Evolutionary conservation across 805 yeast species (phyloP), one percentile per base, ranked within the genome.

Genomic region (Candida chilensis): DNA sequence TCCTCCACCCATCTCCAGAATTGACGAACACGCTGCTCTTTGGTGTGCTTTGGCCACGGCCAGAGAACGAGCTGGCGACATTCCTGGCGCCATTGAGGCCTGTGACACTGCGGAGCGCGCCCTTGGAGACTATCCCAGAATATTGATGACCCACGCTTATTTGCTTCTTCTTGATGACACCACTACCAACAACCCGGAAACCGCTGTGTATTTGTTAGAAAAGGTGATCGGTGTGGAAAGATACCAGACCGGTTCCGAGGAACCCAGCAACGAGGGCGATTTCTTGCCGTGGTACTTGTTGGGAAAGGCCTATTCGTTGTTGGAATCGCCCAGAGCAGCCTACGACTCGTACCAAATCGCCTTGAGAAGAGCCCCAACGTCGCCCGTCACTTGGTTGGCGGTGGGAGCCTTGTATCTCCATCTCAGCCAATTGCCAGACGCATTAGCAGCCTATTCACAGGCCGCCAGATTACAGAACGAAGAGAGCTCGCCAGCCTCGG

Each of bases 361-460:
- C 2, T 50, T 74, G 32, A 55, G 69, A 37, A 62, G 71, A 27
- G 73, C 75, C 1, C 65, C 74, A 13, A 50, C 54, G 11, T 63
- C 67, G 10, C 74, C 82, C n/a, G 54, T 74, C 29, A 69, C 79
- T 3, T 78, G 85, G 87, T 51, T 78, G 20, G 74, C 78, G 0
- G 74, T 77, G 17, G 87, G 83, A 3, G 63, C 71, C 9, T 54
- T 78, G 29, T 77, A 77, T 41, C 48, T 78, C 33, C 65, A 65
- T 37, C 53, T 75, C 38, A 71, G 70, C 27, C 85, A 78, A 47
- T 47, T 78, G 16, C 69, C 75, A 3, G 85, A 78, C 42, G 77
- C 85, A 0, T 53, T 78, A 30, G 74, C 78, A 5, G 83, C 84
- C 2, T 78, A 73, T 43, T 69, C 81, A 0, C 81, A 76, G 45